phyloP scores from a whole-genome alignment of 2,329 filamentous ascomycete species.

The Colletotrichum sp. region DNA sequence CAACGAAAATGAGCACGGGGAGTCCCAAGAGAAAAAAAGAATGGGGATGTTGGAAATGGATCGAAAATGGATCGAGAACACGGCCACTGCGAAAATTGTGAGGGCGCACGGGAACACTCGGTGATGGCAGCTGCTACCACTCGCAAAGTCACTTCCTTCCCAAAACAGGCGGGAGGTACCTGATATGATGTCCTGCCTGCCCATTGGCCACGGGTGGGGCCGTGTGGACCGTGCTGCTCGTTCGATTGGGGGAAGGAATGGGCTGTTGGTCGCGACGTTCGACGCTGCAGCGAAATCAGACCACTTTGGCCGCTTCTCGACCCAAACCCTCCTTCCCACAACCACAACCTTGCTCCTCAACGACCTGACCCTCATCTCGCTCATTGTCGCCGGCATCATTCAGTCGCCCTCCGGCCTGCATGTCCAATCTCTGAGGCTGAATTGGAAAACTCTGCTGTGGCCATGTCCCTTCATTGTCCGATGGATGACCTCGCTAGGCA shows the following conservation, averaged over 20 bases:
- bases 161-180: neutral
- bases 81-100: slow-evolving; percentile 6
- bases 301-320: slow-evolving; percentile 7
- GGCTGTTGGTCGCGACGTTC: slow-evolving; percentile 9
- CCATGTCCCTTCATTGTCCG: neutral
- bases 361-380: neutral
- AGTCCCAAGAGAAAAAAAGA: neutral
- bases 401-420: neutral
- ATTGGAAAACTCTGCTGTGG: neutral
- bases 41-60: neutral
- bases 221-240: neutral
- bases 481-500: neutral
- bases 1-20: neutral
- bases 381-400: neutral
- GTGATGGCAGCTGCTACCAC: neutral
- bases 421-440: neutral
- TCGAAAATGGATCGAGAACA: slow-evolving; percentile 9
- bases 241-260: slow-evolving; percentile 8
- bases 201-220: neutral
- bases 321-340: neutral
- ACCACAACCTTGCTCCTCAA: neutral
- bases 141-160: neutral
- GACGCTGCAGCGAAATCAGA: slow-evolving; percentile 14
- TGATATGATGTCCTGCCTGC: neutral
- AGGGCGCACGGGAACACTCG: slow-evolving; percentile 7